phyloP scores from a whole-genome alignment of 2,329 filamentous ascomycete genomes.

The Hypoxylon sp. region DNA sequence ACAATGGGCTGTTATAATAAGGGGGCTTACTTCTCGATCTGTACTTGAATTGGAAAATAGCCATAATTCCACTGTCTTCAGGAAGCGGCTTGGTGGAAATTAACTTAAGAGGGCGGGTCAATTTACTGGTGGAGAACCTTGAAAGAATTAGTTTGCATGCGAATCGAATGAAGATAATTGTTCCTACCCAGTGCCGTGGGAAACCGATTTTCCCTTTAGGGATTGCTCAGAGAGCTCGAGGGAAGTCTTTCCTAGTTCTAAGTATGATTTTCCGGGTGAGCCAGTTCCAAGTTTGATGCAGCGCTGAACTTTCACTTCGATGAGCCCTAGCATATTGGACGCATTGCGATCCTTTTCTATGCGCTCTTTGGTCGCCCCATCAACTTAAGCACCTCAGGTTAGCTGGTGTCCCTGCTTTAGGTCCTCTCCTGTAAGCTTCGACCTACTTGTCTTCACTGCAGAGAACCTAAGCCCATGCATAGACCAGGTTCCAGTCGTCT shows the following conservation, averaged over 20 bases:
- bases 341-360: conserved; percentile 47
- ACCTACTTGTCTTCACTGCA: conserved; percentile 49
- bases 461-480: conserved; percentile 49
- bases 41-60: conserved; percentile 54
- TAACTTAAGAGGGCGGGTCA: neutral
- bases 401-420: neutral
- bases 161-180: neutral
- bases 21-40: conserved; percentile 52
- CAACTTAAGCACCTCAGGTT: conserved; percentile 39
- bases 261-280: neutral
- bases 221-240: conserved; percentile 55
- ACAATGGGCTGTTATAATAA: neutral
- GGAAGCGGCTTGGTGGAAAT: conserved; percentile 1
- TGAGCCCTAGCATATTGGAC: conserved; percentile 49
- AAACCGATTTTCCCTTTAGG: conserved; percentile 55
- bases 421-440: neutral
- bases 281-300: neutral
- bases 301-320: conserved; percentile 47
- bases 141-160: neutral
- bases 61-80: conserved; percentile 48
- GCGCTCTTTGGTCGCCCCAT: conserved; percentile 46
- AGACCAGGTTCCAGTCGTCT: conserved; percentile 17
- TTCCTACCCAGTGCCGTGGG: conserved; percentile 54
- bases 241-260: neutral
- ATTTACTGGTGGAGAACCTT: conserved; percentile 38